Conservation (phyloP, 306 rosid species). For the Cercis canadensis region DNA sequence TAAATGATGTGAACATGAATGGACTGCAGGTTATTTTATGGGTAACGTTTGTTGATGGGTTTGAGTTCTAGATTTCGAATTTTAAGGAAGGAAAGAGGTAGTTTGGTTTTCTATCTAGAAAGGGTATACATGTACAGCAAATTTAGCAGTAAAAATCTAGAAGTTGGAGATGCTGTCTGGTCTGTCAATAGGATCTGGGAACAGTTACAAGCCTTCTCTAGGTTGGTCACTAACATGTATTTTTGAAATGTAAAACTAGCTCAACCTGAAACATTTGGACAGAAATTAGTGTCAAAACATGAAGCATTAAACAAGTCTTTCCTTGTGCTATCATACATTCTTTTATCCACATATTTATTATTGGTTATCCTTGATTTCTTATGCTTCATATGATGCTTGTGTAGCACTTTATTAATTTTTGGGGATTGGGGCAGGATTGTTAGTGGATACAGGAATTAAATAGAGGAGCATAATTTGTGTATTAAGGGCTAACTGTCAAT, state of each 20-base stretch:
- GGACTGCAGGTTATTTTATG: background rate
- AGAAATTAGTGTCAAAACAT: background rate
- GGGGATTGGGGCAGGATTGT: background rate
- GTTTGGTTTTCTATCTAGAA: background rate
- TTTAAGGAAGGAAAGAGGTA: background rate
- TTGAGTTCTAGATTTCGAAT: background rate
- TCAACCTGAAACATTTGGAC: background rate
- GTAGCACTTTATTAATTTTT: constrained; percentile 10
- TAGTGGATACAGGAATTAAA: background rate
- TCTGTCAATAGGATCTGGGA: too few species aligned
- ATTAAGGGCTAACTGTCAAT: background rate
- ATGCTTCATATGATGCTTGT: constrained; percentile 4
- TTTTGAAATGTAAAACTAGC: background rate
- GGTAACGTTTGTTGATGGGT: background rate
- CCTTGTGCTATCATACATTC: background rate
- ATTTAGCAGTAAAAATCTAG: too few species aligned
- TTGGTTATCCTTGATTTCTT: background rate
- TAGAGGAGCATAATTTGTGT: constrained; percentile 4
- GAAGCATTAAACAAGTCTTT: background rate
- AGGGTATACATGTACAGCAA: background rate
- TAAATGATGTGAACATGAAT: background rate
- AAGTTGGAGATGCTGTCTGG: too few species aligned
- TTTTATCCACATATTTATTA: too few species aligned
- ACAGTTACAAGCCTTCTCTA: too few species aligned
- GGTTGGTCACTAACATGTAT: too few species aligned